A percentile compares a stretch with the other conserved stretches of the same genome.
Conservation (phyloP, 495 filamentous ascomycete species). For the Pseudotulostoma volvatum region DNA sequence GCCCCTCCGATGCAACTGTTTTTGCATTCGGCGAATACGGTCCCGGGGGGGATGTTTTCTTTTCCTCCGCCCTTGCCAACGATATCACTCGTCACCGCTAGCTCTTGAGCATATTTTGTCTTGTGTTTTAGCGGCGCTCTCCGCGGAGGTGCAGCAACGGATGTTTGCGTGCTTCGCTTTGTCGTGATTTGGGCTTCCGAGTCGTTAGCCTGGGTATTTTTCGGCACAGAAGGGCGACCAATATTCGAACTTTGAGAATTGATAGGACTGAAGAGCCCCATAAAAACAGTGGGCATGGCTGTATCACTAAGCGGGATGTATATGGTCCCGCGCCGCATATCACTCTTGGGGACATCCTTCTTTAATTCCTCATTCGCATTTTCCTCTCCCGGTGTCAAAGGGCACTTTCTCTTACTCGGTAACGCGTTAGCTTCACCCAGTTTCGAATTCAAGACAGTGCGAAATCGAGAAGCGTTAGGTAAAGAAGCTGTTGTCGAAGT, state of each 20-base stretch:
- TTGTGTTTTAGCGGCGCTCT: constrained; percentile 24
- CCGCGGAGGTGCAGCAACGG: constrained; percentile 13
- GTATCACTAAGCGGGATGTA: constrained; percentile 28
- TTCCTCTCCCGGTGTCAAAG: constrained; percentile 1
- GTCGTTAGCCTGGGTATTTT: constrained; percentile 12
- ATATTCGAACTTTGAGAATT: constrained; percentile 9
- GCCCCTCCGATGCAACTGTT: background rate
- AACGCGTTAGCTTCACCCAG: constrained; percentile 6
- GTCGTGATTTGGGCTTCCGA: constrained; percentile 12
- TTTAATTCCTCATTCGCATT: background rate
- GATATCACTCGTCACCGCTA: constrained; percentile 15
- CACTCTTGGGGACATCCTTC: constrained; percentile 12
- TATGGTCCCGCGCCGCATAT: constrained; percentile 21
- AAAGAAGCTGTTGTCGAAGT: constrained; percentile 9
- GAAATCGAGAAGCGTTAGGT: background rate
- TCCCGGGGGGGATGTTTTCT: constrained; percentile 30
- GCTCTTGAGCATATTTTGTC: constrained; percentile 17
- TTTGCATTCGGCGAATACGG: background rate
- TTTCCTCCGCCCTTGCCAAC: constrained; percentile 30
- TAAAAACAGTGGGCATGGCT: constrained; percentile 24
- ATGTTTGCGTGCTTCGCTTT: constrained; percentile 16
- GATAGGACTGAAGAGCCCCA: constrained; percentile 25
- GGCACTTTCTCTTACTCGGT: background rate
- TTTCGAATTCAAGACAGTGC: constrained; percentile 2
- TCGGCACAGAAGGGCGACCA: background rate